Evolutionary conservation across 2,329 filamentous ascomycete genomes (phyloP), one percentile per base, ranked within the genome.

Genomic region (Arthrobotrys pseudoclavata): DNA sequence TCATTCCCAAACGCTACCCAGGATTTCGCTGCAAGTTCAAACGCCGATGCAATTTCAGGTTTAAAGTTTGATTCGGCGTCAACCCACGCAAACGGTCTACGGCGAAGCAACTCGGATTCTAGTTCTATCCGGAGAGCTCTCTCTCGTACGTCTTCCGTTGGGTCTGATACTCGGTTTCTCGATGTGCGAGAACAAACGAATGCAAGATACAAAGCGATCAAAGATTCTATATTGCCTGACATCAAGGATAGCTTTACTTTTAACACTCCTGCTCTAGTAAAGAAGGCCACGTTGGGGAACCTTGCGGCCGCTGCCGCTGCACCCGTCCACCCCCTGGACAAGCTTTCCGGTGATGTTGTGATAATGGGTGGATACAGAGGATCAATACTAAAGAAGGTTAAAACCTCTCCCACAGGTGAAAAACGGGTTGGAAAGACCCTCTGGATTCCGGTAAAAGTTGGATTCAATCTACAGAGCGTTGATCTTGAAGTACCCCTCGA

Each of bases 381-480:
- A 2, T 97, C 94, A 0, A 87, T 97, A n/a, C 84, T 98, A 31
- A 90, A 94, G 31, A 96, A 93, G 10, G 71, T 76, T 13, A 76
- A 76, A 42, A 60, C 64, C 7, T 68, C 64, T 1, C 40, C 63
- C 1, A 91, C 93, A 10, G 91, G 92, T 3, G 89, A 95, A 82
- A 90, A 93, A n/a, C 93, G 97, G 82, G 85, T 97, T 0, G 71
- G 71, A 4, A 69, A 42, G 52, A 76, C 71, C 4, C 53, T 76
- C 5, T 98, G 95, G 95, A 92, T 96, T 1, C 94, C 94, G 0
- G 91, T 97, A 82, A 97, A 97, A 84, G 91, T 97, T 29, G 94
- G 95, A 0, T 85, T 98, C 62, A 97, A 97, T 81, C 88, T 97
- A 78, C 91, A 94, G 69, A 97, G 96, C 82, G 94, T 95, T 1